Conservation (phyloP, 164 flowering plant species). For the Protea cynaroides region DNA sequence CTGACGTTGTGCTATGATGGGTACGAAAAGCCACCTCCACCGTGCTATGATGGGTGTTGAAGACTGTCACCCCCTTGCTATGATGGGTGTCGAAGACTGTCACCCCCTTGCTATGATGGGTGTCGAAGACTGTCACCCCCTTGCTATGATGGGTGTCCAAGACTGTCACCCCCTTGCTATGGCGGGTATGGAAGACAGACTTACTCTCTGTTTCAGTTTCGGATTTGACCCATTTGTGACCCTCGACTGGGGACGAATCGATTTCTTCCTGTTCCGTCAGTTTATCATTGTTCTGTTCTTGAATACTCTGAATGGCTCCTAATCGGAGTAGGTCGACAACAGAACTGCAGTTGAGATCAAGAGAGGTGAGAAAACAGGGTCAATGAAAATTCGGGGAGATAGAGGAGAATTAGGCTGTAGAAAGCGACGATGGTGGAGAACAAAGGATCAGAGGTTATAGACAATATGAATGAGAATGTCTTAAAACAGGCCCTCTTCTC, state of each 20-base stretch:
- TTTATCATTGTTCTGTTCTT: background rate
- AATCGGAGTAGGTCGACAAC: slow-evolving; percentile 46
- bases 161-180: no score
- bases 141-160: no score
- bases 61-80: no score
- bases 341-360: slow-evolving; percentile 39
- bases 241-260: background rate
- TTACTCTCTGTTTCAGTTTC: slow-evolving; percentile 12
- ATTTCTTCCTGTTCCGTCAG: background rate
- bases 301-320: slow-evolving; percentile 36
- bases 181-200: no score
- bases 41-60: no score
- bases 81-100: no score
- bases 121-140: no score
- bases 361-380: slow-evolving; percentile 45
- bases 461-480: slow-evolving; percentile 11
- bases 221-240: slow-evolving; percentile 8
- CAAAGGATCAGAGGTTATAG: slow-evolving; percentile 37
- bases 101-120: no score
- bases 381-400: slow-evolving; percentile 32
- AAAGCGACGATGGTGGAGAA: slow-evolving; percentile 52
- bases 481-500: no score
- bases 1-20: no score
- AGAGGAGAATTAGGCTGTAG: slow-evolving; percentile 54
- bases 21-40: no score